These are phyloP conservation scores for Arctium lappa DNA, from an alignment of 129 eudicot genomes.

Conservation along the genomic window DNA sequence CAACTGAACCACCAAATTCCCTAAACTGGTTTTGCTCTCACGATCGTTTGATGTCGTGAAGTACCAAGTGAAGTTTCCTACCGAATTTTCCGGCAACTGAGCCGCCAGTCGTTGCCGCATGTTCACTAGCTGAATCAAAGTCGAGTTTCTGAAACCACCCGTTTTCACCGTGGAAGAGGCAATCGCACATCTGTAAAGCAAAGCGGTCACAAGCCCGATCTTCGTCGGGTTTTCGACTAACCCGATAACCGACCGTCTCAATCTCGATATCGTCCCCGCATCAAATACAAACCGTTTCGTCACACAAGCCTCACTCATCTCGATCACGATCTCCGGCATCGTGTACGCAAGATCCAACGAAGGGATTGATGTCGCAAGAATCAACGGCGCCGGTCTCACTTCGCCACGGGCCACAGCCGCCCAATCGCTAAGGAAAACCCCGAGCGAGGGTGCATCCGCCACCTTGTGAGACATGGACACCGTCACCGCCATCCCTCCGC, in stretches of 20 bases:
- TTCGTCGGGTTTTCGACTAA: conserved; percentile 19
- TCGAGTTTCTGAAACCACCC: conserved; percentile 4
- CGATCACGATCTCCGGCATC: conserved; percentile 16
- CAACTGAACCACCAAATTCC: conserved; percentile 15
- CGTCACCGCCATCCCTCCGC: conserved; percentile 30
- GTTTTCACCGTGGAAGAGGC: conserved; percentile 7
- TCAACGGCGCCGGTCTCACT: conserved; percentile 14
- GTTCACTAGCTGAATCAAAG: conserved; percentile 25
- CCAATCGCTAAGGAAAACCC: conserved; percentile 32
- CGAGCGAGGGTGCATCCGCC: conserved; percentile 19
- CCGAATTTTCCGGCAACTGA: conserved; percentile 13
- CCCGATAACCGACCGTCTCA: conserved; percentile 3
- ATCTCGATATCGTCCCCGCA: not conserved
- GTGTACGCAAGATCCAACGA: not conserved
- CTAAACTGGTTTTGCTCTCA: conserved; percentile 4
- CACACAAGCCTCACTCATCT: not conserved
- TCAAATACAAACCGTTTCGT: conserved; percentile 25
- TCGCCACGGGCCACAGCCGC: conserved; percentile 18
- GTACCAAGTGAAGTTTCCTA: conserved; percentile 33
- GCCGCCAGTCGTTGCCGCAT: conserved; percentile 20
- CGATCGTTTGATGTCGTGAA: conserved; percentile 3
- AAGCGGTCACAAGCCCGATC: conserved; percentile 21
- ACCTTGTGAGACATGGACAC: conserved; percentile 27
- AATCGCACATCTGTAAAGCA: conserved; percentile 25
- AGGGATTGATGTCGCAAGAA: conserved; percentile 20